phyloP scores from a whole-genome alignment of 1,139 yeast genomes.

The Candida buenavistaensis region DNA sequence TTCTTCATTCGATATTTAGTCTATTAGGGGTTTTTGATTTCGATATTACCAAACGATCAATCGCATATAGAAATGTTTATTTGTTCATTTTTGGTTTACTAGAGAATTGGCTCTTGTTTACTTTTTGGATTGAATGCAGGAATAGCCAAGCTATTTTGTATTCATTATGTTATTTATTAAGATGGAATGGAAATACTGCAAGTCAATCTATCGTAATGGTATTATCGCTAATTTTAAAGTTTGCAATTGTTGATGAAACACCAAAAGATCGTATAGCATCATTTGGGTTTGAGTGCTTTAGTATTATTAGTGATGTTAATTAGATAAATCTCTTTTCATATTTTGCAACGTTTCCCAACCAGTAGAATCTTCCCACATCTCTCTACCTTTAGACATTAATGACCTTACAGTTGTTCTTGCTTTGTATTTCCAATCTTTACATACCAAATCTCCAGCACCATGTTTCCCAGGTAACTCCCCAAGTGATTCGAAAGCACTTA shows the following conservation, averaged over 20 bases:
- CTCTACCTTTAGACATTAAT: conserved; percentile 76
- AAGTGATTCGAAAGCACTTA: conserved; percentile 82
- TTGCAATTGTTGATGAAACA: background rate
- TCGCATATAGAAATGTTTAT: conserved; percentile 5
- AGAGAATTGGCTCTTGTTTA: conserved; percentile 10
- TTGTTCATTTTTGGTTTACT: conserved; percentile 11
- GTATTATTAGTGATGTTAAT: conserved; percentile 27
- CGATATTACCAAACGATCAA: conserved; percentile 4
- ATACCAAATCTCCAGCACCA: conserved; percentile 80
- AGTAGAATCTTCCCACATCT: conserved; percentile 75
- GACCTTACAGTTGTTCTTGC: conserved; percentile 72
- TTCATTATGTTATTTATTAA: conserved; percentile 12
- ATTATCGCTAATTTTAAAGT: background rate
- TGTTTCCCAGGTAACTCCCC: conserved; percentile 87
- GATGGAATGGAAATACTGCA: conserved; percentile 10
- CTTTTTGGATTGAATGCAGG: conserved; percentile 13
- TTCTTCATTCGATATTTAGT: conserved; percentile 10
- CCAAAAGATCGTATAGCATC: conserved; percentile 19
- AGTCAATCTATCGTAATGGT: conserved; percentile 3
- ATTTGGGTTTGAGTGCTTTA: conserved; percentile 28
- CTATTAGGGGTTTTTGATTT: conserved; percentile 9
- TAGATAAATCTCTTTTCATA: conserved; percentile 46
- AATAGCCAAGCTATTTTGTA: conserved; percentile 10
- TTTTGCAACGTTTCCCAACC: conserved; percentile 71
- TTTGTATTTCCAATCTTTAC: conserved; percentile 90